These are phyloP conservation scores for Aspergillus vadensis DNA, from an alignment of 2,329 filamentous ascomycete genomes.

Conservation along the genomic window DNA sequence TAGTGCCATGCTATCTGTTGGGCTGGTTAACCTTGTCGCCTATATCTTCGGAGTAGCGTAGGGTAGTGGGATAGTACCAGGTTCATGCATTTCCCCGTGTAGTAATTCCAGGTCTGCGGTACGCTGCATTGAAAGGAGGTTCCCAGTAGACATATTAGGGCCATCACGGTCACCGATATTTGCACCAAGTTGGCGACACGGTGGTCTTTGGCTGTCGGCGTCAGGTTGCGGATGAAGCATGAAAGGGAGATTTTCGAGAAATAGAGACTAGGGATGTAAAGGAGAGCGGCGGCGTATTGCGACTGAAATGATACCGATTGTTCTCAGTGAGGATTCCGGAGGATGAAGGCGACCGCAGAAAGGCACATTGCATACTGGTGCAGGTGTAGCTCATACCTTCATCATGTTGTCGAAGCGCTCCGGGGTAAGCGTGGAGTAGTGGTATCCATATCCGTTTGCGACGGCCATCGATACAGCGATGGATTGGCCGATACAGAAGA, in stretches of 20 bases:
- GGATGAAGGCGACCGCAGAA: too few species aligned
- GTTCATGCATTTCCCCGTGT: conserved; percentile 22
- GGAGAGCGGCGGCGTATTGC: conserved; percentile 23
- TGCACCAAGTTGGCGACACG: conserved; percentile 18
- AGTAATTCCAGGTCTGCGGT: conserved; percentile 24
- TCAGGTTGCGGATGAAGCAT: conserved; percentile 24
- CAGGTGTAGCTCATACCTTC: conserved; percentile 21
- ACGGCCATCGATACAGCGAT: conserved; percentile 24
- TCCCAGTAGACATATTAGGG: conserved; percentile 19
- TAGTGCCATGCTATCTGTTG: conserved; percentile 20
- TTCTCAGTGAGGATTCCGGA: conserved; percentile 7
- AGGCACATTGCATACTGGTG: neutral
- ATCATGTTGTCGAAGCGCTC: conserved; percentile 21
- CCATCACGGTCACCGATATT: conserved; percentile 16
- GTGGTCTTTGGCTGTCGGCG: conserved; percentile 22
- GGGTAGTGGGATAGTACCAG: conserved; percentile 13
- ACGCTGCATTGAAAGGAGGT: conserved; percentile 24
- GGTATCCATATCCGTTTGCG: conserved; percentile 27
- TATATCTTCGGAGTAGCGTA: too few species aligned
- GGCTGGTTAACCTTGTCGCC: neutral
- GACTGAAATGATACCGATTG: conserved; percentile 11
- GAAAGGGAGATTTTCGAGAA: conserved; percentile 30
- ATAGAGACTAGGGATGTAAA: conserved; percentile 24
- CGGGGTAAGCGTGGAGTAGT: conserved; percentile 14
- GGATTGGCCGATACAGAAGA: conserved; percentile 22